Percentiles rank a stretch among this genome's conserved stretches.
These are phyloP conservation scores for Ustilago sp. DNA, from an alignment of 1,284 basidiomycete species.

Conservation along the genomic window DNA sequence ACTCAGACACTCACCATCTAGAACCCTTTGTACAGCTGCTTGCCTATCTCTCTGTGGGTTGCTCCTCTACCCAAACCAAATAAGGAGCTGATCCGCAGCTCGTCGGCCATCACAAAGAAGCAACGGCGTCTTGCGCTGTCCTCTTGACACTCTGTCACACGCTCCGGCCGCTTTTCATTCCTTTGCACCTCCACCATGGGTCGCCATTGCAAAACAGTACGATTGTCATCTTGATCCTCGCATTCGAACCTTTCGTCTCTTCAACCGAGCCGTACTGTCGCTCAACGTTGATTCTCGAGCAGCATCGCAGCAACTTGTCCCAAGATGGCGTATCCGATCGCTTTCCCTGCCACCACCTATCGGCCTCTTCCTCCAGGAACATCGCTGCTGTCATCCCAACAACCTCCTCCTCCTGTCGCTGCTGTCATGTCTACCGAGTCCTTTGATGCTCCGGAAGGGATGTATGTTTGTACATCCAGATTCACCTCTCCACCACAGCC, in stretches of 20 bases:
- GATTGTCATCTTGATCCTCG: background rate
- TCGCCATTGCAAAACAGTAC: no score
- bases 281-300: background rate
- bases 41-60: background rate
- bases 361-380: slow-evolving; percentile 39
- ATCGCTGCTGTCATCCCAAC: slow-evolving; percentile 28
- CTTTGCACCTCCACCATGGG: background rate
- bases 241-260: background rate
- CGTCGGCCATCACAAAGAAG: slow-evolving; percentile 4
- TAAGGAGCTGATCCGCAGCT: background rate
- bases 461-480: slow-evolving; percentile 52
- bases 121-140: background rate
- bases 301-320: background rate
- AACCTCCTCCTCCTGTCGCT: slow-evolving; percentile 20
- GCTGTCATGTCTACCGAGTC: slow-evolving; percentile 49
- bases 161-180: background rate
- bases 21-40: background rate
- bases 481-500: slow-evolving; percentile 43
- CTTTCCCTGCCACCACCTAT: slow-evolving; percentile 20
- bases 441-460: slow-evolving; percentile 58
- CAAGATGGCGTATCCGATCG: slow-evolving; percentile 41
- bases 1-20: background rate
- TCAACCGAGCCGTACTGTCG: background rate
- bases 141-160: background rate
- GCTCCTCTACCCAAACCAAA: background rate